phyloP scores from a whole-genome alignment of 345 rosid species.

The Mallotus nudiflorus region DNA sequence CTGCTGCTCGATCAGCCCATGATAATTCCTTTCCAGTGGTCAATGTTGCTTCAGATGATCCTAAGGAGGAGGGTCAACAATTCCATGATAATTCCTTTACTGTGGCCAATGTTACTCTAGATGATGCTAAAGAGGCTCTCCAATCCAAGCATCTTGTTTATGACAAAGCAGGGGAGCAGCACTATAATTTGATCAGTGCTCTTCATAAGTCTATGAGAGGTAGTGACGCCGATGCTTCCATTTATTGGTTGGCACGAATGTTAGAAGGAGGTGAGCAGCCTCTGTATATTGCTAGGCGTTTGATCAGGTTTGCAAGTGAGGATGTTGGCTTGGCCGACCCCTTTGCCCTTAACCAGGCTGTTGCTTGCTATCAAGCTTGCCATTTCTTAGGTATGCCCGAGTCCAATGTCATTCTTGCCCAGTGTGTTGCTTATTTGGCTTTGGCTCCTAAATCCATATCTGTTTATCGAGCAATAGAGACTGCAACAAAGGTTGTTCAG shows the following conservation, averaged over 20 bases:
- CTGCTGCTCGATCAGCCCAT: constrained; percentile 37
- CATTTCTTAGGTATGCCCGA: constrained; percentile 90
- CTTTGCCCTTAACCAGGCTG: constrained; percentile 72
- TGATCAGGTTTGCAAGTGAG: constrained; percentile 83
- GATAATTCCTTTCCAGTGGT: constrained; percentile 15
- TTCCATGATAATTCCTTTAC: too few relatives aligned
- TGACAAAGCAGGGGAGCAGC: constrained; percentile 81
- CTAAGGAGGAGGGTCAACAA: too few relatives aligned
- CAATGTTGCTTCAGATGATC: too few relatives aligned
- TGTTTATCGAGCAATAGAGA: constrained; percentile 61
- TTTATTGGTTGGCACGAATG: constrained; percentile 87
- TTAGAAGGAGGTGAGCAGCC: constrained; percentile 86
- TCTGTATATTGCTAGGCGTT: constrained; percentile 76
- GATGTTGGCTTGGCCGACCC: constrained; percentile 86
- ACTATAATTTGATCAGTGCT: constrained; percentile 79
- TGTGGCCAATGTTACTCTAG: too few relatives aligned
- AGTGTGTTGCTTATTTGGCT: constrained; percentile 77
- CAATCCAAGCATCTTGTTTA: constrained; percentile 80
- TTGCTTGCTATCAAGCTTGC: constrained; percentile 87
- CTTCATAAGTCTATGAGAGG: constrained; percentile 90
- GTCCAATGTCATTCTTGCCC: constrained; percentile 75
- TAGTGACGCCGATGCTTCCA: constrained; percentile 70
- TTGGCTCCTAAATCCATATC: constrained; percentile 75
- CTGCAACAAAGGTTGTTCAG: constrained; percentile 66
- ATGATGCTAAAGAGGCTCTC: constrained; percentile 82